These are phyloP conservation scores for Bruguiera hainesii DNA, from an alignment of 441 rosid genomes.

Conservation along the genomic window DNA sequence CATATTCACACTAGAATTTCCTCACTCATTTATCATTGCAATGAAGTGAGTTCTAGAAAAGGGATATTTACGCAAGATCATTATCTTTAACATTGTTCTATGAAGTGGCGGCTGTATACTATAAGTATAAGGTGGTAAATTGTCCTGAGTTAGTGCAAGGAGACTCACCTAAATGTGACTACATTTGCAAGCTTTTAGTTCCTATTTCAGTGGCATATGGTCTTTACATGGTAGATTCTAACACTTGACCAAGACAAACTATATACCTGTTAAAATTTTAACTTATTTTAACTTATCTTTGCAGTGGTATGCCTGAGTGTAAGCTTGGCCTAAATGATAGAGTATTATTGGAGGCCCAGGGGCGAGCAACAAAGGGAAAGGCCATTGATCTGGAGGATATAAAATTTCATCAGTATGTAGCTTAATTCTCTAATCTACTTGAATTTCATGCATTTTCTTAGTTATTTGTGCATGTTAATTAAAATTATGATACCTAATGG, in stretches of 20 bases:
- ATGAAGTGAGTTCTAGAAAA: not conserved
- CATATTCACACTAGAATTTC: no score
- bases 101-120: not conserved
- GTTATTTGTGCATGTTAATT: not conserved
- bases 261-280: not conserved
- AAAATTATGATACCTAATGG: conserved; percentile 6
- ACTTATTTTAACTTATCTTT: conserved; percentile 20
- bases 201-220: conserved; percentile 52
- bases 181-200: no score
- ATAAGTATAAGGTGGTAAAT: not conserved
- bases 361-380: conserved; percentile 93
- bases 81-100: not conserved
- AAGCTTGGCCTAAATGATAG: conserved; percentile 96
- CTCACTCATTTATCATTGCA: not conserved
- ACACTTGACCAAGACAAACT: not conserved
- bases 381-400: conserved; percentile 97
- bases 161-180: not conserved
- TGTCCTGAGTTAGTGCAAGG: not conserved
- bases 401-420: conserved; percentile 90
- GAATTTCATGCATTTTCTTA: conserved; percentile 11
- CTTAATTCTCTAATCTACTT: conserved; percentile 18
- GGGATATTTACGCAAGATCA: conserved; percentile 1
- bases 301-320: conserved; percentile 99
- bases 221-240: not conserved
- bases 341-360: conserved; percentile 95